Evolutionary conservation across 148 eudicot species (phyloP), one percentile per base, ranked within the genome.

Genomic region (Rhododendron mucronatum): DNA sequence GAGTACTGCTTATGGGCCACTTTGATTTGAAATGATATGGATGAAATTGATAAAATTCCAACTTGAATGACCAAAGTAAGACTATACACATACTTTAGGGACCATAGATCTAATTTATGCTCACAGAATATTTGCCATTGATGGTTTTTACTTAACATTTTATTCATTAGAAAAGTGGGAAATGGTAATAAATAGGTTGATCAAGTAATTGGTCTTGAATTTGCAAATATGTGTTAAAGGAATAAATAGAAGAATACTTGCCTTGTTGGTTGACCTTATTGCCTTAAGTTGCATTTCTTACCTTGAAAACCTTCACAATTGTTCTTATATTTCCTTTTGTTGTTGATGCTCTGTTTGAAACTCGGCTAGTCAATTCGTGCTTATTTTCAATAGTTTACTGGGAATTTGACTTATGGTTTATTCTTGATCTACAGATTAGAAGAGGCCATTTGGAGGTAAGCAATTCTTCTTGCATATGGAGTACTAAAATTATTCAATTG

Each of bases 371-470:
- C 81, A 55, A 71, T 51, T 23, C 12, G 18, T 82, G 51, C 5
- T 18, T 82, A 81, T 45, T 26, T n/a, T 13, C 18, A 7, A 59
- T 30, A 21, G 39, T 30, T 71, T 13, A 33, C 41, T 77, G 23
- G 51, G 12, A 30, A 79, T 69, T 50, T 83, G 82, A 89, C 85
- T 59, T 78, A 57, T 55, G 33, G n/a, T 80, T 67, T 12, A 10
- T 84, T 86, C 37, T 88, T 85, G 20, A 83, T 84, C 48, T 91
- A 88, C 93, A 94, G 93, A 87, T 90, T 26, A 91, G 89, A 88
- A 91, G 93, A 89, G 94, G 95, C 71, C 80, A 92, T 82, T 92
- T 91, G 77, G 89, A 93, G 94, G 95, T 93, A 83, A 88, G 55
- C 51, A 83, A 14, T 76, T 77, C 73, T 83, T 41, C n/a, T 26